Base-by-base conservation (phyloP, 2,329 filamentous ascomycete genomes). In the Pseudogymnoascus sp. region DNA sequence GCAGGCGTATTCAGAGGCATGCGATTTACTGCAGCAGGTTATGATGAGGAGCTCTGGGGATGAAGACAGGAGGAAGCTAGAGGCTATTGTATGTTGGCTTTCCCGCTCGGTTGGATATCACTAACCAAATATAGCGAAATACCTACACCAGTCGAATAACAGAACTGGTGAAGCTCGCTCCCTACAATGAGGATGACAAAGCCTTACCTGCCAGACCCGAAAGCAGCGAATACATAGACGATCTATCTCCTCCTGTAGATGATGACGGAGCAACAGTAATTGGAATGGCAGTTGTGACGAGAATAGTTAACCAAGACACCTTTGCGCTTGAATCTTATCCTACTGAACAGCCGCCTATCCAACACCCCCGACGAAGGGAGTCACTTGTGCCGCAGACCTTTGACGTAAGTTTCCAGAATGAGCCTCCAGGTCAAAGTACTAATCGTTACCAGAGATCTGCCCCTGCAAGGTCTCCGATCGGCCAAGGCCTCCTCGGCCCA, bases 91-190 rank as follows among this genome's bases (percentile, higher is more conserved):
- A 80, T 83, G 89, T 84, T 62, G 36, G 61, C 33, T 45, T 19
- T 39, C 22, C 60, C 30, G 19, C n/a, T 45, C 33, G 19, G 52
- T 62, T 49, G 25, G 22, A 58, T 39, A 59, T 55, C 12, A 61
- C 68, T 71, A 66, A 72, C 59, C 30, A 49, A 35, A 33, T 39
- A 45, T 69, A 95, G 91, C 87, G 91, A 70, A 86, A 88, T 67
- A 97, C 93, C 1, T 99, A 99, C 74, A 91, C 88, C 60, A 91
- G 88, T 63, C 88, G 94, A 62, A 96, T 97, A 68, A 87, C 88
- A 58, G 94, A 99, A 73, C 79, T 99, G 41, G 85, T 89, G 69
- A 86, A 88, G 70, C 79, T 86, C 68, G 80, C 85, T 74, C 73
- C 81, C 74, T 70, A 80, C 67, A 68, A 76, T 65, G 67, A 79